Conservation (phyloP, 768 basidiomycete species). For the Tulasnella calospora region DNA sequence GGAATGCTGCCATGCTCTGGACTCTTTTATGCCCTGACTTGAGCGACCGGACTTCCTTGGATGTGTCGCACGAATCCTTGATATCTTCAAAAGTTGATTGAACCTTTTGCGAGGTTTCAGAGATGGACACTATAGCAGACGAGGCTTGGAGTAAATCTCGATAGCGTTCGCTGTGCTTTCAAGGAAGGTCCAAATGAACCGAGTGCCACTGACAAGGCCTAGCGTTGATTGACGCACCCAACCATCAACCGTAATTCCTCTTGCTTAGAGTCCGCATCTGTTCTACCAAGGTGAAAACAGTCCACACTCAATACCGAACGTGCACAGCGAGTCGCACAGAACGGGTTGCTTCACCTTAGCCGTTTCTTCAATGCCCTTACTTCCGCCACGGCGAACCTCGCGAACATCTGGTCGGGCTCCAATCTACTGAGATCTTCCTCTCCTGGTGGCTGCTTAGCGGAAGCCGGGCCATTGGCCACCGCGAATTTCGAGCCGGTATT, state of each 20-base stretch:
- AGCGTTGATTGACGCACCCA: constrained; percentile 57
- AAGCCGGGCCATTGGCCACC: not conserved
- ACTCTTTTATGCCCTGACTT: not conserved
- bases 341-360: constrained; percentile 47
- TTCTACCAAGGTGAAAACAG: constrained; percentile 40
- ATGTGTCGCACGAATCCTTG: constrained; percentile 38
- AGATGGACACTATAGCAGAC: constrained; percentile 73
- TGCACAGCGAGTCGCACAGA: not conserved
- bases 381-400: constrained; percentile 63
- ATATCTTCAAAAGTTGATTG: constrained; percentile 60
- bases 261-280: constrained; percentile 80
- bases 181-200: constrained; percentile 38
- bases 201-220: not conserved
- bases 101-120: constrained; percentile 62
- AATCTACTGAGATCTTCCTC: constrained; percentile 34
- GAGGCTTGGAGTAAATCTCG: constrained; percentile 83
- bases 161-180: constrained; percentile 81
- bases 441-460: not conserved
- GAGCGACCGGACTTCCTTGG: constrained; percentile 20
- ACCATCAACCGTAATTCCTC: constrained; percentile 87
- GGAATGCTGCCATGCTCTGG: constrained; percentile 10
- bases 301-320: constrained; percentile 23
- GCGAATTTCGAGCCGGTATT: constrained; percentile 2
- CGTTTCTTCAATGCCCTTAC: constrained; percentile 63
- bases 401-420: constrained; percentile 71